Conservation (phyloP, 768 basidiomycete genomes). For the Crassisporium funariophilum region DNA sequence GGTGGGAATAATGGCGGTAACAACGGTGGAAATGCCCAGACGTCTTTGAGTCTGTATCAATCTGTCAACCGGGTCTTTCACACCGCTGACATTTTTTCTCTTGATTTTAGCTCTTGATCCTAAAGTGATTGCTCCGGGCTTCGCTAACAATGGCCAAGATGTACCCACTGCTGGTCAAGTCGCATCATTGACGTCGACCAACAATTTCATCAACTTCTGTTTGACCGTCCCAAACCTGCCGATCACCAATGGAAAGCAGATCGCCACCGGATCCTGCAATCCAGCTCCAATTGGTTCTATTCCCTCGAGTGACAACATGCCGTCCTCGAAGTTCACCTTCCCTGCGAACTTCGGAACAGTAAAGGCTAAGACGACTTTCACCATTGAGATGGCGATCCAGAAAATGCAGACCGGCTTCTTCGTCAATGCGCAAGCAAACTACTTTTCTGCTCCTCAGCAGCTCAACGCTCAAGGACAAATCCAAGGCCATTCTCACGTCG, state of each 20-base stretch:
- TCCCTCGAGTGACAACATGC: conserved; percentile 43
- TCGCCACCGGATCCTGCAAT: conserved; percentile 55
- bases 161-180: conserved; percentile 47
- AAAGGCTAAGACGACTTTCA: conserved; percentile 47
- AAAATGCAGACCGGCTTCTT: conserved; percentile 53
- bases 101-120: conserved; percentile 51
- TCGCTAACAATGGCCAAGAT: conserved; percentile 51
- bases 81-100: conserved; percentile 3
- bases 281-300: conserved; percentile 57
- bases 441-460: conserved; percentile 58
- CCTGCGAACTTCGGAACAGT: conserved; percentile 47
- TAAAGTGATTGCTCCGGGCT: conserved; percentile 47
- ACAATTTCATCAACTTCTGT: conserved; percentile 65
- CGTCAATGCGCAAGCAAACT: conserved; percentile 52
- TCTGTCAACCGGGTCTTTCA: not conserved
- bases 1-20: conserved; percentile 1
- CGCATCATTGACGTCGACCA: conserved; percentile 50
- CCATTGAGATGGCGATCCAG: conserved; percentile 48
- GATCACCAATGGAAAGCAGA: conserved; percentile 55
- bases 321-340: conserved; percentile 45
- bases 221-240: conserved; percentile 42
- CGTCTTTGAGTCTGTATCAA: conserved; percentile 37
- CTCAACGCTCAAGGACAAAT: conserved; percentile 50
- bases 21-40: conserved; percentile 35
- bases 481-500: conserved; percentile 60